phyloP scores from a whole-genome alignment of 768 basidiomycete species.

The Lactarius vividus region DNA sequence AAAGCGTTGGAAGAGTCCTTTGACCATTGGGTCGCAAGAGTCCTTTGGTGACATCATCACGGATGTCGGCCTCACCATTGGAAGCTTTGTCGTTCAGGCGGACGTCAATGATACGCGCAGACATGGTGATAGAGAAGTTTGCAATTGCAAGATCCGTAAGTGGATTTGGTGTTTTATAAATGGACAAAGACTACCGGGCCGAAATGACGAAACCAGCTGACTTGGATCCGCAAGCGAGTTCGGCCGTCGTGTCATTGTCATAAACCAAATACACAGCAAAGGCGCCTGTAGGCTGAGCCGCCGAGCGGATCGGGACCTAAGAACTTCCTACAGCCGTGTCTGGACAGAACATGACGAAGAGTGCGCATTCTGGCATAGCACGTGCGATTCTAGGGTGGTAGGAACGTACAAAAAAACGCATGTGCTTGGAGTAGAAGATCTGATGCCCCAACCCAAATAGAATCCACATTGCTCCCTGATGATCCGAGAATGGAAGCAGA shows the following conservation, averaged over 20 bases:
- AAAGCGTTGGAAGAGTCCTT: slow-evolving; percentile 73
- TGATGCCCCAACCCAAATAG: not conserved
- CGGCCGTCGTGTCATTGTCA: not conserved
- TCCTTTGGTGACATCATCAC: slow-evolving; percentile 50
- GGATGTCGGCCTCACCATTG: slow-evolving; percentile 36
- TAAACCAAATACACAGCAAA: not conserved
- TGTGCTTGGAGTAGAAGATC: not conserved
- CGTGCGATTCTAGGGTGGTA: slow-evolving; percentile 8
- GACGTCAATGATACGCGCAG: slow-evolving; percentile 48
- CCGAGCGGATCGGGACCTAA: not conserved
- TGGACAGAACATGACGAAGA: slow-evolving; percentile 16
- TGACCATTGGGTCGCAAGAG: slow-evolving; percentile 52
- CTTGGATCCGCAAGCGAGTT: not conserved
- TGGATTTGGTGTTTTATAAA: slow-evolving; percentile 3
- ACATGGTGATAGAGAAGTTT: slow-evolving; percentile 17
- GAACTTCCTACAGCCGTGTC: not conserved
- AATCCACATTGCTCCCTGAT: not conserved
- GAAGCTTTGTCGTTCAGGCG: slow-evolving; percentile 38
- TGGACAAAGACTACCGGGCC: not conserved
- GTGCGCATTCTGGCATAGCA: slow-evolving; percentile 3
- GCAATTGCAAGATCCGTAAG: not conserved
- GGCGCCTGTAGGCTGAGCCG: not conserved
- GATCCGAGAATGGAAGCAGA: slow-evolving; percentile 8
- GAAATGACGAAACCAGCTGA: slow-evolving; percentile 11
- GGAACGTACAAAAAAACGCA: slow-evolving; percentile 7